These are phyloP conservation scores for Postia placenta DNA, from an alignment of 768 basidiomycete species.

Conservation along the genomic window DNA sequence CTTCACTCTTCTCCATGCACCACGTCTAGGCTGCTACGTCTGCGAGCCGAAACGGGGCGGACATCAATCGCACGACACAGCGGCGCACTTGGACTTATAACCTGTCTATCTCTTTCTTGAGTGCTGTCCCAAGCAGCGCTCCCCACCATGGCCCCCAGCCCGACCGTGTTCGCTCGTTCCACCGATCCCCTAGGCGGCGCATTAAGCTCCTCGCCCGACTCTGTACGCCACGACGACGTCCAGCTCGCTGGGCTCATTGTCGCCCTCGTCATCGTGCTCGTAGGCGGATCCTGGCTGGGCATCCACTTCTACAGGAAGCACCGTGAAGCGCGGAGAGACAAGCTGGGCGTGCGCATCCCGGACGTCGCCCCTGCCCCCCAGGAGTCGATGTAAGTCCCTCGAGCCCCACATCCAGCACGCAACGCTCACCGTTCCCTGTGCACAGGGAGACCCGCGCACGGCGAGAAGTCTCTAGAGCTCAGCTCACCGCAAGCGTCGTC, in stretches of 20 bases:
- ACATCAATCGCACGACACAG: too few relatives aligned
- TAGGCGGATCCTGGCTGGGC: constrained; percentile 36
- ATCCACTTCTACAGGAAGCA: constrained; percentile 35
- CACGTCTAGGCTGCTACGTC: too few relatives aligned
- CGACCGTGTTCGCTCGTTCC: not conserved
- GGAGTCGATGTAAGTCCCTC: not conserved
- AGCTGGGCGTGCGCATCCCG: constrained; percentile 4
- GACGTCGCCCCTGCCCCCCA: not conserved
- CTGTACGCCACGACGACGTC: constrained; percentile 22
- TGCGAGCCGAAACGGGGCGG: too few relatives aligned
- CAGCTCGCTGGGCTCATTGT: constrained; percentile 48
- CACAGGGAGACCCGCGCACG: not conserved
- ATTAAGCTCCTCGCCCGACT: constrained; percentile 5
- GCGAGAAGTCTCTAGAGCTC: constrained; percentile 31
- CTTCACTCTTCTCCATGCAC: too few relatives aligned
- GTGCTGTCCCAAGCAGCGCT: too few relatives aligned
- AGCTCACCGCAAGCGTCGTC: constrained; percentile 38
- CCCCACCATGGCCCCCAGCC: not conserved
- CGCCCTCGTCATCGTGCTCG: constrained; percentile 34
- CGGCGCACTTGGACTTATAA: too few relatives aligned
- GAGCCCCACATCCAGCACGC: too few relatives aligned
- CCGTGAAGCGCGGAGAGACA: constrained; percentile 31
- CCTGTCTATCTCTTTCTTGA: too few relatives aligned
- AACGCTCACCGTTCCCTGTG: too few relatives aligned
- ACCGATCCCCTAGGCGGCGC: not conserved